Conservation (phyloP, 148 eudicot species). For the Heliamphora exappendiculata region DNA sequence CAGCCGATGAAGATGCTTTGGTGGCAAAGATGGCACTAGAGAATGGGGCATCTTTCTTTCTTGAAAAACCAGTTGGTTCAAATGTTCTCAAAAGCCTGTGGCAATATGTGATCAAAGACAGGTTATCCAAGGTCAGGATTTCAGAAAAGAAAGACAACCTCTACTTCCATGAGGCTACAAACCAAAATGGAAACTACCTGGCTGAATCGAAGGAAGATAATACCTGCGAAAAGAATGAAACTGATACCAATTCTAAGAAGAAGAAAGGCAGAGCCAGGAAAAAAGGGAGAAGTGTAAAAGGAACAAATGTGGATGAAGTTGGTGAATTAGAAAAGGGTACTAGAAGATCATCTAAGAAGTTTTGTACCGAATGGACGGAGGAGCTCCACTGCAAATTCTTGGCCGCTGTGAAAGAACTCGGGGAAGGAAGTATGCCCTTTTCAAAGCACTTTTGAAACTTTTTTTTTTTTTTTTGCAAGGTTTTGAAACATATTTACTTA, state of each 20-base stretch:
- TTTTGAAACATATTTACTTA: no score
- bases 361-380: background rate
- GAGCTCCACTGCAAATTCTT: constrained; percentile 13
- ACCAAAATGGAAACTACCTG: background rate
- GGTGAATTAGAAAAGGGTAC: background rate
- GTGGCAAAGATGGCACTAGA: constrained; percentile 1
- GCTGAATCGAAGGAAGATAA: background rate
- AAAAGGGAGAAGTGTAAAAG: background rate
- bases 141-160: background rate
- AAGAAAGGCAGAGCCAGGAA: background rate
- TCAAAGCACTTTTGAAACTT: background rate
- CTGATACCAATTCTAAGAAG: background rate
- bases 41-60: constrained; percentile 5
- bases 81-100: background rate
- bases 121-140: background rate
- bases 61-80: background rate
- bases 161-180: background rate
- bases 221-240: background rate
- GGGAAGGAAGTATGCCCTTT: constrained; percentile 11
- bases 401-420: constrained; percentile 11
- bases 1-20: background rate
- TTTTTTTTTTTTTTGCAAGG: background rate
- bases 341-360: background rate
- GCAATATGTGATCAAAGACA: constrained; percentile 4
- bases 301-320: background rate